Conservation (phyloP, 2,329 filamentous ascomycete genomes). For the Trichoderma sp. region DNA sequence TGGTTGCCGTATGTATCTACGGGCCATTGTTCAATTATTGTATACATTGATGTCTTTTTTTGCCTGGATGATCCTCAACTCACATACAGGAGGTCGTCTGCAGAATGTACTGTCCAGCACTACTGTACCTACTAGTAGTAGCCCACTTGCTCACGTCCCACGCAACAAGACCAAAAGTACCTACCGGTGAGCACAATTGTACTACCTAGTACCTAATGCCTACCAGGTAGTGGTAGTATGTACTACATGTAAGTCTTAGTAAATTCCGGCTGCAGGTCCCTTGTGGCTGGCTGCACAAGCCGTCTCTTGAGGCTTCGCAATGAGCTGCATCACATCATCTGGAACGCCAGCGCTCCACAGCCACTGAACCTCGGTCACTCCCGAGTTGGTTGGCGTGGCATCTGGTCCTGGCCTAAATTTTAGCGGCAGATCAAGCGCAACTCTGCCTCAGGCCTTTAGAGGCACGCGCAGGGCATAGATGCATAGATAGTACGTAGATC, state of each 20-base stretch:
- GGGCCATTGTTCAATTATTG: not conserved
- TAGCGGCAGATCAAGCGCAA: slow-evolving; percentile 14
- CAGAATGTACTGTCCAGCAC: too few species aligned
- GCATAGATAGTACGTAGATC: not conserved
- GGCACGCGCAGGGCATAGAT: not conserved
- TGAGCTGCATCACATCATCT: not conserved
- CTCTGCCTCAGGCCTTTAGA: not conserved
- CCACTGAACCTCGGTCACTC: not conserved
- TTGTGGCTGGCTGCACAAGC: not conserved
- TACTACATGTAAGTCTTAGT: not conserved
- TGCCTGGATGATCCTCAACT: too few species aligned
- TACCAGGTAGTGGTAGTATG: too few species aligned
- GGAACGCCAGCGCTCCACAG: not conserved
- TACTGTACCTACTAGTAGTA: too few species aligned
- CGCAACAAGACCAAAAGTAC: not conserved
- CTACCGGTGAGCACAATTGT: not conserved
- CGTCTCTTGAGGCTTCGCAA: not conserved
- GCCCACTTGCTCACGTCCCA: not conserved
- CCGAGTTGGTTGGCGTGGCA: not conserved
- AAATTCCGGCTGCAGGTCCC: not conserved
- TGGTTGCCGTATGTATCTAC: not conserved
- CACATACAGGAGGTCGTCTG: too few species aligned
- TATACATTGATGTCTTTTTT: not conserved
- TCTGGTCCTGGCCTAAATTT: slow-evolving; percentile 3
- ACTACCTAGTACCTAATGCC: too few species aligned